A percentile compares a stretch with the other conserved stretches of the same genome.
These are phyloP conservation scores for Termitomyces sp. DNA, from an alignment of 768 basidiomycete species.

Conservation along the genomic window DNA sequence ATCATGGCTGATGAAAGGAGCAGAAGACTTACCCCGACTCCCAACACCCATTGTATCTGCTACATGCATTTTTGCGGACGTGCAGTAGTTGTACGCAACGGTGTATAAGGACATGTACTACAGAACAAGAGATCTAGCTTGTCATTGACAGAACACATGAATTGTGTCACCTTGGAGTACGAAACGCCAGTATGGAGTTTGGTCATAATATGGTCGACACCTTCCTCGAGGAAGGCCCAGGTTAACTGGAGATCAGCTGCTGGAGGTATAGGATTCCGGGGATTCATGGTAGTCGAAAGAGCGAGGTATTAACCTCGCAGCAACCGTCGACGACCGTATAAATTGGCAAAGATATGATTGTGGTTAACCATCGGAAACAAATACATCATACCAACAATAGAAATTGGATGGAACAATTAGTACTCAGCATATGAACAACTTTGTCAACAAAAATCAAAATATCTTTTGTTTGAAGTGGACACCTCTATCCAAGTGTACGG, in stretches of 20 bases:
- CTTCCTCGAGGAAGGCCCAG: conserved; percentile 84
- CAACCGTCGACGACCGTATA: neutral
- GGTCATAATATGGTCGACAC: conserved; percentile 90
- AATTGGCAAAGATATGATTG: neutral
- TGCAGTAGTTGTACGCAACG: conserved; percentile 97
- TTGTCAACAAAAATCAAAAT: neutral
- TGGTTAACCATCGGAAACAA: neutral
- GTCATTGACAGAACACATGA: neutral
- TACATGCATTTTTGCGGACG: conserved; percentile 72
- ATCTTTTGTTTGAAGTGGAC: neutral
- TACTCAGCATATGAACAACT: neutral
- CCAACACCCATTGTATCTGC: conserved; percentile 45
- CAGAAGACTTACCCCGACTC: conserved; percentile 56
- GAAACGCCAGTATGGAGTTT: conserved; percentile 85
- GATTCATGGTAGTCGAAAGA: conserved; percentile 21
- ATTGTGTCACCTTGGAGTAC: conserved; percentile 53
- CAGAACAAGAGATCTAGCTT: conserved; percentile 4
- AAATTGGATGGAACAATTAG: neutral
- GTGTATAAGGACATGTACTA: conserved; percentile 89
- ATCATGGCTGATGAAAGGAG: conserved; percentile 21
- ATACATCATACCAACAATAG: neutral
- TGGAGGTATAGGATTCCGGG: conserved; percentile 51
- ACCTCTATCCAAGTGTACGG: neutral
- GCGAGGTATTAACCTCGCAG: conserved; percentile 2
- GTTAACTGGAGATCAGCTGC: conserved; percentile 76